Conservation (phyloP, 805 yeast species). For the Maudiozyma serrabonitensis region DNA sequence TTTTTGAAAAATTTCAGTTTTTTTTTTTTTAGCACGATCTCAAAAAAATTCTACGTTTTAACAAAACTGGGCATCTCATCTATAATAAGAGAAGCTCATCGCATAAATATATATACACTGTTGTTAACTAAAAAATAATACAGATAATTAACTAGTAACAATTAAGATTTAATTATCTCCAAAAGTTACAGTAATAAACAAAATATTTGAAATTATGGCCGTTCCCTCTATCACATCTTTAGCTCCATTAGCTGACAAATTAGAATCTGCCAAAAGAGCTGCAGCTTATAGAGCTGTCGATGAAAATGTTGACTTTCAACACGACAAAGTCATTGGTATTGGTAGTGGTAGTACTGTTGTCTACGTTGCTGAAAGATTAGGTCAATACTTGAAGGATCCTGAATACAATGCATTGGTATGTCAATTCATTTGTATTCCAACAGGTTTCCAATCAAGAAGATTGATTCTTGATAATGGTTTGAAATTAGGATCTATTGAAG, state of each 20-base stretch:
- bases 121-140: too few relatives aligned
- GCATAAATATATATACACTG: too few relatives aligned
- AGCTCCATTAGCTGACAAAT: constrained; percentile 23
- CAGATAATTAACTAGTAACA: too few relatives aligned
- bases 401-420: constrained; percentile 28
- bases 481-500: constrained; percentile 71
- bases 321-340: constrained; percentile 73
- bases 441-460: constrained; percentile 91
- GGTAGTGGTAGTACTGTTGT: constrained; percentile 97
- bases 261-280: constrained; percentile 77
- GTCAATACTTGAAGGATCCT: constrained; percentile 35
- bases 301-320: constrained; percentile 42
- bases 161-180: background rate
- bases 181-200: background rate
- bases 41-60: too few relatives aligned
- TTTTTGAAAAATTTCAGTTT: too few relatives aligned
- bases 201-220: background rate
- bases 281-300: constrained; percentile 94
- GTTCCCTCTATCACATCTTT: constrained; percentile 6
- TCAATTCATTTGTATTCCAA: constrained; percentile 74
- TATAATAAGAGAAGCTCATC: too few relatives aligned
- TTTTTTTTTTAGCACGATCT: too few relatives aligned
- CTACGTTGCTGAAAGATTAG: constrained; percentile 92
- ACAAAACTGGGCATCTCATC: too few relatives aligned
- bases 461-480: constrained; percentile 77